Evolutionary conservation across 768 basidiomycete species (phyloP), one percentile per base, ranked within the genome.

Genomic region (Multifurca ochricompacta): DNA sequence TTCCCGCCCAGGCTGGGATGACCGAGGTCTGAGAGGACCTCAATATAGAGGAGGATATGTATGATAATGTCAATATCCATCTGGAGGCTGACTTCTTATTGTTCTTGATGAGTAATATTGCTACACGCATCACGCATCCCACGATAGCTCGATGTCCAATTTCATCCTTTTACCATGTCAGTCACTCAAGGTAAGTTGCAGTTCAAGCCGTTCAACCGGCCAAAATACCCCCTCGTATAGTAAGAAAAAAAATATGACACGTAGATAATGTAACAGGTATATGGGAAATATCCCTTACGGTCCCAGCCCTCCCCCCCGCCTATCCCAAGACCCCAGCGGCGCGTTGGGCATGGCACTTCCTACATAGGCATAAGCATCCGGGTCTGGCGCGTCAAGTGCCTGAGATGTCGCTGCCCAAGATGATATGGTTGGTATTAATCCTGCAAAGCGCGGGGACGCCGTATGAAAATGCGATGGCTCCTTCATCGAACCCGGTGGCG

Each of bases 321-420:
- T 45, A n/a, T 31, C 39, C 45, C 40, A 47, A 13, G 36, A 23
- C 23, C 44, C 44, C 32, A 51, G 1, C 14, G 37, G 16, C 21
- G 44, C 37, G 34, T 47, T 52, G 10, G 51, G 51, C 23, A 54
- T 19, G 14, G 53, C 3, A 36, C 53, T 59, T 28, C 57, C 60
- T 1, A 59, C 53, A 16, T 51, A 54, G 2, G 41, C 53, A 16
- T 51, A 54, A 2, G 41, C 41, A 19, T 59, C 60, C n/a, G 49
- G 42, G 13, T 59, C 59, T 7, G 45, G 51, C 14, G 59, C 50
- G 4, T 70, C 67, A 1, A 63, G 46, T n/a, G 50, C n/a, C 30
- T 43, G 51, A 14, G 68, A 62, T 25, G 64, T 59, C 10, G 66
- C 56, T 32, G 69, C 60, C 73, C 72, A 71, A 18, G 71, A 67